Base-by-base conservation (phyloP, 2,329 filamentous ascomycete genomes). In the Phyllosticta capitalensis region DNA sequence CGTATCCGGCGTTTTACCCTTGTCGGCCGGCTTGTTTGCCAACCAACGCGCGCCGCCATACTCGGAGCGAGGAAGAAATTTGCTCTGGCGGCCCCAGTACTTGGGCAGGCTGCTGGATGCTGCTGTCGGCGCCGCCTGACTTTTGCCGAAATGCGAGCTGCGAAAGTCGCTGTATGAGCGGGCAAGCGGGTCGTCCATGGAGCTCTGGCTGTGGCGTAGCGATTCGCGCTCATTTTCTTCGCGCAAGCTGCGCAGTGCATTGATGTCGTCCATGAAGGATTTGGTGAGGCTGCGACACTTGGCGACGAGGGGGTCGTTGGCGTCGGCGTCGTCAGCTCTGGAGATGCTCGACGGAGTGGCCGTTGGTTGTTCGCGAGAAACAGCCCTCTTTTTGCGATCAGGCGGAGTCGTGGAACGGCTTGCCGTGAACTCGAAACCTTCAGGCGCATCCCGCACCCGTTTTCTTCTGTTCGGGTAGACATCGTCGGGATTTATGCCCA, bases 401-500 rank as follows among this genome's bases (percentile, higher is more conserved):
- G 56, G 60, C 14, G 56, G 56, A 22, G 49, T 52, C 21, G 17
- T 26, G 14, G 60, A 53, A 10, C 50, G 28, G 28, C 30, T 45
- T 9, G 48, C 53, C 9, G 17, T 30, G 48, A 30, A 48, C 53
- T 61, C 52, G 38, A 63, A 52, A 22, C 57, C 56, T 22, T 64
- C 58, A n/a, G 38, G n/a, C 7, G 57, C 20, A 6, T 48, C 51
- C 5, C 56, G 45, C 61, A 65, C 68, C 9, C 67, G 70, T 62
- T 71, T 73, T 45, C 33, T 55, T 61, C 62, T 68, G 10, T 68
- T 68, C n/a, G 54, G 28, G 33, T 55, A 22, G 22, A 60, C 30
- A 19, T 61, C 59, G n/a, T 59, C 58, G n/a, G 71, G 69, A 60
- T 78, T 73, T 52, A 80, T 68, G 9, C 79, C 79, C 64, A 76